Base-by-base conservation (phyloP, 2,329 filamentous ascomycete genomes). In the Talaromyces pinophilus region DNA sequence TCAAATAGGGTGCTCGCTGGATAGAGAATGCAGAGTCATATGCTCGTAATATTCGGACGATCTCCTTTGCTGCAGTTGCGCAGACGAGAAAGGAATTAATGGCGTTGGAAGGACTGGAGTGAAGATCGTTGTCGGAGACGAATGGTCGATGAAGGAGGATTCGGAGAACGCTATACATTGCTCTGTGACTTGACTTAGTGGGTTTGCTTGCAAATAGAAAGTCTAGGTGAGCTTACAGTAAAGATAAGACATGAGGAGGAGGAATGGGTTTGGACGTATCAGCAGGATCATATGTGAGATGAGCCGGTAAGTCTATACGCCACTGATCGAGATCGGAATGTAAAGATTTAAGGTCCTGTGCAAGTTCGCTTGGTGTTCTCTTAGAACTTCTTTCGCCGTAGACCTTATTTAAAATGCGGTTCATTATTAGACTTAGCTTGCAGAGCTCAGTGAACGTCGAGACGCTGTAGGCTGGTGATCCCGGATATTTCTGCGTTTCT, bases 91-190 rank as follows among this genome's bases (percentile, higher is more conserved):
- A 78, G 1, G 82, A 82, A 48, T 81, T 79, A 2, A 80, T 75
- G 0, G 82, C 78, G 1, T 81, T 78, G 0, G 79, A 77, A 1
- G 74, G 73, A 3, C 76, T 78, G 0, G 80, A 80, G 42, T 83
- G 81, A 0, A 85, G 76, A 66, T 85, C 71, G 2, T 71, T 69
- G 19, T 74, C 72, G 4, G 70, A 69, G 6, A 86, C 80, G 30
- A 86, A 85, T 0, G 84, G 84, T 6, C 82, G 83, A 67, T 86
- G 84, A 0, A 87, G 76, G 0, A 87, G 80, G 5, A 87, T 86
- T 0, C 82, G 71, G 0, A 85, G 77, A 0, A 83, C 82, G 63
- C 86, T 78, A 48, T 84, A 83, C 71, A 85, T 81, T 3, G 83
- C 78, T 50, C 63, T 64, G 28, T 33, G 7, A n/a, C 40, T 52